A percentile compares a stretch with the other conserved stretches of the same genome.
phyloP scores from a whole-genome alignment of 202 grass and related monocot species.

The Zizania palustris region DNA sequence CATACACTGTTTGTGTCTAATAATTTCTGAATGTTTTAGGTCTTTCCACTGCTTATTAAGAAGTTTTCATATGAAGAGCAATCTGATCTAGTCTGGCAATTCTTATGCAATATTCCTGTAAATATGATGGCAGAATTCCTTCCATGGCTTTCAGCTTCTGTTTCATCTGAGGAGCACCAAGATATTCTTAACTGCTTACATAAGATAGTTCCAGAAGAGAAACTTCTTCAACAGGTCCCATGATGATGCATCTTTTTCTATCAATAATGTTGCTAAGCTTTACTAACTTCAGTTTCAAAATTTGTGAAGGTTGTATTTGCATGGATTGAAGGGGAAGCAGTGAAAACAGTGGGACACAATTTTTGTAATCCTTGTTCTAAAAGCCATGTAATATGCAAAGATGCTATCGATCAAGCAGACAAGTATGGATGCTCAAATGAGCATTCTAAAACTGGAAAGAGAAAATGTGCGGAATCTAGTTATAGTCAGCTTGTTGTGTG shows the following conservation, averaged over 20 bases:
- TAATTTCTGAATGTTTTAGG: slow-evolving; percentile 48
- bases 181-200: slow-evolving; percentile 74
- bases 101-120: slow-evolving; percentile 85
- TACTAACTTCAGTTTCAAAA: slow-evolving; percentile 32
- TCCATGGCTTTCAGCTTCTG: slow-evolving; percentile 82
- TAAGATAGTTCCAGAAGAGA: slow-evolving; percentile 83
- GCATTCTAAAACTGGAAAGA: slow-evolving; percentile 61
- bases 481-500: slow-evolving; percentile 30
- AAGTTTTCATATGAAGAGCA: slow-evolving; percentile 94
- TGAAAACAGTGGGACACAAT: slow-evolving; percentile 33
- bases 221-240: slow-evolving; percentile 82
- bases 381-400: slow-evolving; percentile 21
- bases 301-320: slow-evolving; percentile 74
- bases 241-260: slow-evolving; percentile 27
- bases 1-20: slow-evolving; percentile 26
- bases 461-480: slow-evolving; percentile 61
- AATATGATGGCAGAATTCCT: slow-evolving; percentile 88
- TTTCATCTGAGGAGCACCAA: slow-evolving; percentile 75
- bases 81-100: slow-evolving; percentile 92
- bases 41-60: slow-evolving; percentile 78
- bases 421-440: slow-evolving; percentile 49
- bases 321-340: slow-evolving; percentile 76
- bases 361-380: slow-evolving; percentile 23
- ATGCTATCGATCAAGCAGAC: slow-evolving; percentile 29
- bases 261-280: background rate